A percentile compares a stretch with the other conserved stretches of the same genome.
Evolutionary conservation across 1,139 yeast species (phyloP).

Genomic region (Kodamaea sp.): DNA sequence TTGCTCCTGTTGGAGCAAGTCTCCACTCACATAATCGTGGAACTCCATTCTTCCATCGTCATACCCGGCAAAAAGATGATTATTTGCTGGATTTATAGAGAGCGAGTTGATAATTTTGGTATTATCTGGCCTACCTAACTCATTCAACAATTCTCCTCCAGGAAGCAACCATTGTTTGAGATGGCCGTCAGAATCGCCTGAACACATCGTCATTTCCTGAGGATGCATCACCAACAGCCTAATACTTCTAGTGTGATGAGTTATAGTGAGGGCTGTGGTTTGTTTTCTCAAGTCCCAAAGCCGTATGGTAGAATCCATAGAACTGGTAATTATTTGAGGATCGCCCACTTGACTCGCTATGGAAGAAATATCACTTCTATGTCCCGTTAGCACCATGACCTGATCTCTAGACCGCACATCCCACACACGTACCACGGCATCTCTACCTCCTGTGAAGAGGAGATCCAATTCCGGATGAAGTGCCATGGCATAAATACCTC

Average conservation of each 20-base stretch:
- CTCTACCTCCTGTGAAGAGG: conserved; percentile 89
- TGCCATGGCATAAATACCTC: conserved; percentile 82
- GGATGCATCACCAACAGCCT: conserved; percentile 75
- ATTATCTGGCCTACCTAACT: conserved; percentile 47
- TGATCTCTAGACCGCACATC: conserved; percentile 82
- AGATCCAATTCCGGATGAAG: conserved; percentile 86
- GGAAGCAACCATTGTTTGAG: conserved; percentile 85
- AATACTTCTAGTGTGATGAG: conserved; percentile 84
- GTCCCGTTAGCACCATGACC: conserved; percentile 80
- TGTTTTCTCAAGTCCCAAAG: conserved; percentile 73
- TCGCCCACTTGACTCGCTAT: conserved; percentile 69
- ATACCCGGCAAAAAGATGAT: conserved; percentile 76
- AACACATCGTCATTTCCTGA: conserved; percentile 65
- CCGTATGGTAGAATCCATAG: conserved; percentile 82
- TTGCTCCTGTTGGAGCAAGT: conserved; percentile 52
- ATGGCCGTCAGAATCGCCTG: conserved; percentile 78
- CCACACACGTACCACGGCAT: conserved; percentile 87
- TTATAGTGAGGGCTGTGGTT: conserved; percentile 52
- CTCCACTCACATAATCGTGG: conserved; percentile 77
- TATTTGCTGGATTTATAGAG: conserved; percentile 60
- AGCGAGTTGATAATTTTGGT: conserved; percentile 65
- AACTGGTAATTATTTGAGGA: conserved; percentile 83
- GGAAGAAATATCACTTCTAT: conserved; percentile 70
- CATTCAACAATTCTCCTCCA: conserved; percentile 61
- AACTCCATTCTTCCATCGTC: conserved; percentile 80